Evolutionary conservation across 2,329 filamentous ascomycete genomes (phyloP), one percentile per base, ranked within the genome.

Genomic region (Neopestalotiopsis rosae): DNA sequence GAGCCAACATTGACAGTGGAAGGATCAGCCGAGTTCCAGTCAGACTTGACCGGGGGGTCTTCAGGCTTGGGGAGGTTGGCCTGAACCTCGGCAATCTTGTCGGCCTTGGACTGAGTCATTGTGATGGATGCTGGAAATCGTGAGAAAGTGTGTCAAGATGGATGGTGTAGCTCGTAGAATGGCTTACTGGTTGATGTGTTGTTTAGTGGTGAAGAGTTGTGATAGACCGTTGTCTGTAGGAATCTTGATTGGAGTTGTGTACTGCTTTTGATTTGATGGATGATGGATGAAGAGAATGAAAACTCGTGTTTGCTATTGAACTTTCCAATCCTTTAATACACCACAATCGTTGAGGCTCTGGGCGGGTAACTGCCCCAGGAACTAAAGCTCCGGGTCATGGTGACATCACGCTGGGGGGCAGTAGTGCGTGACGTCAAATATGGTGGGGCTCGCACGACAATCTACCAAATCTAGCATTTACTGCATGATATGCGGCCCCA

Each of bases 41-140:
- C 93, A 5, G 92, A 92, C n/a, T 89, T 82, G n/a, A 81, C 83
- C 1, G 92, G 92, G 28, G 93, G 93, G 73, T 95, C 86, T 2
- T 95, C 92, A 20, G 93, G 94, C 65, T 95, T 88, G 65, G 92
- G 92, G 40, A 97, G 90, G 81, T 94, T 94, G 79, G 90, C 82
- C 82, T 91, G 86, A 76, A 86, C 86, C 79, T 92, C 82, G 66
- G 90, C 88, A 77, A 95, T 91, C 80, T 91, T 84, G 67, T 91
- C 84, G 72, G 84, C 78, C 80, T 93, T 93, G 81, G 83, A 84
- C 68, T 84, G 76, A 72, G 81, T 70, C 84, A 86, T 86, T 62
- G 62, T 71, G 59, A 38, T 62, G 59, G 32, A 42, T 62, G 59
- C 59, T 62, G n/a, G 28, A 17, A 7, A 5, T 38, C 13, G 5